Evolutionary conservation across 208 protist genomes (phyloP).

Genomic region (Wallacemonas sp.): DNA sequence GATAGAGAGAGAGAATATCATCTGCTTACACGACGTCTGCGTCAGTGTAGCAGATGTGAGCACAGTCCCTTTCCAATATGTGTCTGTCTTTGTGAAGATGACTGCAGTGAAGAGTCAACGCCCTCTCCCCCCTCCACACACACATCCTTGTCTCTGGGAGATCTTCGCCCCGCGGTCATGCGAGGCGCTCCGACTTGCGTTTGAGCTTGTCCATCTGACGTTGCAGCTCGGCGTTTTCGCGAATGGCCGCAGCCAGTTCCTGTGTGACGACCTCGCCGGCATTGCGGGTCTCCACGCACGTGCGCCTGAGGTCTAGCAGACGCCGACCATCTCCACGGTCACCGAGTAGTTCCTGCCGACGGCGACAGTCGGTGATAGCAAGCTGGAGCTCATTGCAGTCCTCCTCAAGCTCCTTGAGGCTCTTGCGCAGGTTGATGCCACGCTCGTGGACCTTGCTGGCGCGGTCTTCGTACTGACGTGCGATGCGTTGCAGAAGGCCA

Average conservation of each 20-base stretch:
- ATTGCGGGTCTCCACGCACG: slow-evolving; percentile 40
- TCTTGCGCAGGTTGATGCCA: slow-evolving; percentile 32
- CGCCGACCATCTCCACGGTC: slow-evolving; percentile 17
- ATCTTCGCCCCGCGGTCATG: neutral
- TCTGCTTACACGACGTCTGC: no score
- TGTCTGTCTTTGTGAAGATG: no score
- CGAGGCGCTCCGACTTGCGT: slow-evolving; percentile 39
- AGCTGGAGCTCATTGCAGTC: slow-evolving; percentile 49
- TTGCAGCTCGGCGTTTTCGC: slow-evolving; percentile 37
- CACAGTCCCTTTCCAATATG: no score
- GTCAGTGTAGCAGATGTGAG: no score
- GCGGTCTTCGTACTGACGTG: slow-evolving; percentile 28
- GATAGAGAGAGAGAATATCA: no score
- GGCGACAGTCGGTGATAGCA: slow-evolving; percentile 25
- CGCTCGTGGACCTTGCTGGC: slow-evolving; percentile 31
- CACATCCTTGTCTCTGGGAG: no score
- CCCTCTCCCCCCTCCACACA: no score
- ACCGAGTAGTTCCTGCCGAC: slow-evolving; percentile 43
- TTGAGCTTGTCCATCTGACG: slow-evolving; percentile 54
- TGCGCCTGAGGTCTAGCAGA: slow-evolving; percentile 40
- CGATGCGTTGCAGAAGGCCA: slow-evolving; percentile 34
- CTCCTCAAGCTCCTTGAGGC: slow-evolving; percentile 50
- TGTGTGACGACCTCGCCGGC: slow-evolving; percentile 35
- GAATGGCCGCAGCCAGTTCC: slow-evolving; percentile 43
- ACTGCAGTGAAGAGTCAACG: no score